phyloP scores from a whole-genome alignment of 805 yeast genomes.

The Geotrichum ghanense region DNA sequence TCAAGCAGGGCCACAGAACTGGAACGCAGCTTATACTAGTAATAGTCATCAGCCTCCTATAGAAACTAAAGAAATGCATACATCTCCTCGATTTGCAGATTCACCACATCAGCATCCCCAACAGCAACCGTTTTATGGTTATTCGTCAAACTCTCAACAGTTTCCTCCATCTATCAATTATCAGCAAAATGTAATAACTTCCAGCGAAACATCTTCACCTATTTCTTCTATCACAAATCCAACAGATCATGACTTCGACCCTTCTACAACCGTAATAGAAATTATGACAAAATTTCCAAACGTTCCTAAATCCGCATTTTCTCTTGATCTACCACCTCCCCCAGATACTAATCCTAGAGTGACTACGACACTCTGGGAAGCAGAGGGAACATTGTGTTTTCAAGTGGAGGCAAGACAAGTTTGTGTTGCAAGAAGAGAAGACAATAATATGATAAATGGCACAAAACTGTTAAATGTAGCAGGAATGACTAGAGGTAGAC shows the following conservation, averaged over 20 bases:
- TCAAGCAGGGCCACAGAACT: not conserved
- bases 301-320: not conserved
- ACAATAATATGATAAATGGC: constrained; percentile 77
- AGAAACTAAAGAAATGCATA: not conserved
- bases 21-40: not conserved
- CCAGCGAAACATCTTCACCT: not conserved
- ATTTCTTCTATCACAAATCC: not conserved
- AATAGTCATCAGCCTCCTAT: not conserved
- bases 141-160: not conserved
- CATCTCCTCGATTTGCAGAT: not conserved
- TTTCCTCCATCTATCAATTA: not conserved
- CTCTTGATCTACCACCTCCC: constrained; percentile 21
- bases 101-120: not conserved
- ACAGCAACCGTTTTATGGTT: not conserved
- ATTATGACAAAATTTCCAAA: not conserved
- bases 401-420: constrained; percentile 78
- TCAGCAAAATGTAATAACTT: not conserved
- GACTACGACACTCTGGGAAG: constrained; percentile 87
- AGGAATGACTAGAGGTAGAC: constrained; percentile 76
- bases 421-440: constrained; percentile 73
- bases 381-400: constrained; percentile 72
- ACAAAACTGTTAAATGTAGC: constrained; percentile 75
- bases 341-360: constrained; percentile 38
- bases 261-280: not conserved
- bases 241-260: not conserved